Conservation (phyloP, 192 early-diverging fungal species). For the Diversispora eburnea region DNA sequence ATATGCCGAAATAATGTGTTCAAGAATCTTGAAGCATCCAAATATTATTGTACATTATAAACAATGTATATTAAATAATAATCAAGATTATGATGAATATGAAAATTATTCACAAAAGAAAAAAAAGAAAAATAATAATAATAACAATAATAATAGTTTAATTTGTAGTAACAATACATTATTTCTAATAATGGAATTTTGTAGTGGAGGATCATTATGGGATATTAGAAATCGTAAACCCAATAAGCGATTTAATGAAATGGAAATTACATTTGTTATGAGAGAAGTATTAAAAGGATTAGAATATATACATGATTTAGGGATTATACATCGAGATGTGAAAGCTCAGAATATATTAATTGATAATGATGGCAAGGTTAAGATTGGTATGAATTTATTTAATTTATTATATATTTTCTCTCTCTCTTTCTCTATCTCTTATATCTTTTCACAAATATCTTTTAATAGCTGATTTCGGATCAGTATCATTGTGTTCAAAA, state of each 20-base stretch:
- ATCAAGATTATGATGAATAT: background rate
- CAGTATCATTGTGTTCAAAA: slow-evolving; percentile 11
- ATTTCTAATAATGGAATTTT: slow-evolving; percentile 27
- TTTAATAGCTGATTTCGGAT: slow-evolving; percentile 24
- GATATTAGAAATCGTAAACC: slow-evolving; percentile 12
- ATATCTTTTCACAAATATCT: background rate
- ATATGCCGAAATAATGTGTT: slow-evolving; percentile 21
- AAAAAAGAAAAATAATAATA: background rate
- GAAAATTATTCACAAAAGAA: background rate
- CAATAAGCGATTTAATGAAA: slow-evolving; percentile 32
- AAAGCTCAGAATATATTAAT: slow-evolving; percentile 47
- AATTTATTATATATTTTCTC: background rate
- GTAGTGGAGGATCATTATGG: slow-evolving; percentile 10
- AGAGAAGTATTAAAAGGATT: slow-evolving; percentile 41
- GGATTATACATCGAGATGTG: slow-evolving; percentile 47
- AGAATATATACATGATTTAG: slow-evolving; percentile 39
- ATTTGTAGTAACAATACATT: background rate
- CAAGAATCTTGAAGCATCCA: slow-evolving; percentile 9
- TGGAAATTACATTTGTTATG: slow-evolving; percentile 37
- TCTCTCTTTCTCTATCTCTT: background rate
- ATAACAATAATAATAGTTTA: background rate
- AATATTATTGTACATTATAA: slow-evolving; percentile 11
- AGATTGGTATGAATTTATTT: slow-evolving; percentile 36
- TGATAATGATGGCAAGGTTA: slow-evolving; percentile 41
- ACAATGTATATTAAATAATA: slow-evolving; percentile 13